Evolutionary conservation across 768 basidiomycete species (phyloP).

Genomic region (Cystobasidium ongulense): DNA sequence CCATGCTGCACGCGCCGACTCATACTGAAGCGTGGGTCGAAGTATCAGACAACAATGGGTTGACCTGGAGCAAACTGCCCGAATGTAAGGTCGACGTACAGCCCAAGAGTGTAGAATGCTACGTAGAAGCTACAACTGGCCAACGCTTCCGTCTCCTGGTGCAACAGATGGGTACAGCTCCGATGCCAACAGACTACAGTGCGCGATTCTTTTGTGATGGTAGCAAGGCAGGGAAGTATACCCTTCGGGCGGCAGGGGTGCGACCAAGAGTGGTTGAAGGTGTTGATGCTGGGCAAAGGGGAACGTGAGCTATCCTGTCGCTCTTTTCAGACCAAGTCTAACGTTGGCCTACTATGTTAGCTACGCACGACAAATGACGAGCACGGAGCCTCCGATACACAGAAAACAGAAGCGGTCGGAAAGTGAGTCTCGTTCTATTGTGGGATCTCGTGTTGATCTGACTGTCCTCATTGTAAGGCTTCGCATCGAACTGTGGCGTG

Average conservation of each 20-base stretch:
- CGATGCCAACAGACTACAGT: not conserved
- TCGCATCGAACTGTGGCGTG: not conserved
- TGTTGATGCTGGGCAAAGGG: not conserved
- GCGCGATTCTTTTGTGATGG: not conserved
- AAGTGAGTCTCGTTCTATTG: not conserved
- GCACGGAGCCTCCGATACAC: not conserved
- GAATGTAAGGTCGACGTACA: not conserved
- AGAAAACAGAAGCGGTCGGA: not conserved
- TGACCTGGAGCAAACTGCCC: not conserved
- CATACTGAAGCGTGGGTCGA: not conserved
- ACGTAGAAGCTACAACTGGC: not conserved
- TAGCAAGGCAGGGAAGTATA: not conserved
- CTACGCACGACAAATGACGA: slow-evolving; percentile 6
- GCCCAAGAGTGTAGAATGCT: not conserved
- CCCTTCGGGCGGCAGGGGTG: not conserved
- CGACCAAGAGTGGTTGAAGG: not conserved
- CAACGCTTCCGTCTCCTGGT: not conserved
- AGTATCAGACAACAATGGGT: not conserved
- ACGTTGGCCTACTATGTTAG: not conserved
- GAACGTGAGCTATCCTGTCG: not conserved
- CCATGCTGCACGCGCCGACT: not conserved
- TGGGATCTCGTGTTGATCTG: too few species aligned
- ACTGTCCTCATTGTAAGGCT: not conserved
- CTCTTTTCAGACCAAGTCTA: not conserved
- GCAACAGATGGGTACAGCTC: not conserved